Evolutionary conservation across 1,139 yeast species (phyloP), one percentile per base, ranked within the genome.

Genomic region (Pichia sp.): DNA sequence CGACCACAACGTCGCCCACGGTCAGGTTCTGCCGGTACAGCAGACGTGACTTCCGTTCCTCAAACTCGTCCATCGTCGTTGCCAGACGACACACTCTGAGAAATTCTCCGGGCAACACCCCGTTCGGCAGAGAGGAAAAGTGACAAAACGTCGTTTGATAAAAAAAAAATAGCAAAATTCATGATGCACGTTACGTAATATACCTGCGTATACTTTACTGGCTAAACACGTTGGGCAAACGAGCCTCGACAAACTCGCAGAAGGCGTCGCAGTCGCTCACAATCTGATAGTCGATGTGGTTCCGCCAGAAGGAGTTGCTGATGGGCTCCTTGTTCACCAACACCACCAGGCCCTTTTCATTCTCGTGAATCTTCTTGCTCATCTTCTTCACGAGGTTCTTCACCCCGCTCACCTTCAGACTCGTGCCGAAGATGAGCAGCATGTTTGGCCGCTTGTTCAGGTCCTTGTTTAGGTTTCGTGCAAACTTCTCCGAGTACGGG

Each of bases 191-290:
- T 20, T 20, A 20, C 24, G 24, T 20, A 20, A 20, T 20, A 20
- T 20, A 20, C 24, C 24, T 20, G n/a, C n/a, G n/a, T n/a, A n/a
- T n/a, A 20, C 24, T 20, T 12, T 31, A 31, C 24, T 40, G 17
- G 9, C 27, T 30, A 8, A 36, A 44, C 3, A 48, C 36, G 30
- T 77, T 79, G 0, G 92, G 91, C 8, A 81, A 70, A 46, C 80
- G 78, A 27, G 58, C 58, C 60, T 76, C 76, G 52, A 87, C 71
- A 36, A 76, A 72, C 24, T 72, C 70, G 24, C 91, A 85, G 82
- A 95, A 92, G 42, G 77, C 78, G 68, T 92, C 98, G 67, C 97
- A 88, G 67, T 90, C 97, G 51, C 85, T 74, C 54, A 82, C 72
- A 6, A 92, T 77, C 73, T 92, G 93, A 64, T 83, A 87, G 65